A percentile compares a stretch with the other conserved stretches of the same genome.
phyloP scores from a whole-genome alignment of 192 early-diverging fungal species.

The Coemansia sp. region DNA sequence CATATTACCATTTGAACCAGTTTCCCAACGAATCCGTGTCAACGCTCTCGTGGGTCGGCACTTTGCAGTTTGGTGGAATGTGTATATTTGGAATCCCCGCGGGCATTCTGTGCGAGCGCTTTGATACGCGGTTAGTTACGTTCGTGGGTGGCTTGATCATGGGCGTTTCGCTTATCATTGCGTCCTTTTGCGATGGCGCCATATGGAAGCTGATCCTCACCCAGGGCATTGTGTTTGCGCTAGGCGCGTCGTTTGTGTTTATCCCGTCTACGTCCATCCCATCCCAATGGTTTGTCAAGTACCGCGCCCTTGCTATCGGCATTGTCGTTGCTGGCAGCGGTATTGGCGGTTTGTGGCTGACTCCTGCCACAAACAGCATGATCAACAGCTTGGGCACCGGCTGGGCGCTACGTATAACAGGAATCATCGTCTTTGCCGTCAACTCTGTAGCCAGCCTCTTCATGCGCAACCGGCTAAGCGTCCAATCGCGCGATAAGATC shows the following conservation, averaged over 20 bases:
- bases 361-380: conserved; percentile 54
- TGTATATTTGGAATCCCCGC: conserved; percentile 50
- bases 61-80: conserved; percentile 57
- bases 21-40: conserved; percentile 49
- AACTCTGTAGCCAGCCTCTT: conserved; percentile 47
- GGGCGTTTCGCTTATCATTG: conserved; percentile 51
- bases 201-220: conserved; percentile 66
- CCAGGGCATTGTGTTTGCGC: conserved; percentile 59
- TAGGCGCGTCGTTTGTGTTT: conserved; percentile 55
- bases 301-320: conserved; percentile 57
- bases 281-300: conserved; percentile 60
- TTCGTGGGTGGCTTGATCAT: conserved; percentile 58
- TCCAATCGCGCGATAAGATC: conserved; percentile 30
- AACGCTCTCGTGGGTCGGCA: conserved; percentile 59
- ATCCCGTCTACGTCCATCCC: conserved; percentile 58
- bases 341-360: conserved; percentile 58
- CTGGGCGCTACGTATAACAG: conserved; percentile 61
- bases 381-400: conserved; percentile 52
- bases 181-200: conserved; percentile 59
- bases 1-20: conserved; percentile 36
- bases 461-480: conserved; percentile 34
- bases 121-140: conserved; percentile 55
- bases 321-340: conserved; percentile 59
- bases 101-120: conserved; percentile 57
- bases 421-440: conserved; percentile 49